Evolutionary conservation across 768 basidiomycete genomes (phyloP), one percentile per base, ranked within the genome.

Genomic region (Tricholomella constricta): DNA sequence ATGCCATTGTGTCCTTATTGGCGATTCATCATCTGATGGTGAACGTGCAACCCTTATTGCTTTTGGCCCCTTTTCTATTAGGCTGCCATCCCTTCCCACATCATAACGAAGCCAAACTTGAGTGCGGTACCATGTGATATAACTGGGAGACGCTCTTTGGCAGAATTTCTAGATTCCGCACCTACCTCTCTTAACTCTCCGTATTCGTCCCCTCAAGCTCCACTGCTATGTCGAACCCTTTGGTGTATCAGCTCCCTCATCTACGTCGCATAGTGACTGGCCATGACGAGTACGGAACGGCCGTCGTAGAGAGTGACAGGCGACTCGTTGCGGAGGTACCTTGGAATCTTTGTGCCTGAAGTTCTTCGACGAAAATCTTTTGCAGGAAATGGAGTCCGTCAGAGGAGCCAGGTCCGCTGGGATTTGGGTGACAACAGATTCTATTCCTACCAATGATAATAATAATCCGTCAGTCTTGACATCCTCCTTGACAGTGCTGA

Each of bases 361-460:
- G n/a, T 41, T 35, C 15, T 35, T 44, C 27, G 14, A 8, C 37
- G 26, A 43, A 22, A n/a, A 34, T 37, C 26, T 20, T 8, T 26
- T 7, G 37, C 44, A 75, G 76, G 57, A 57, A 31, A 76, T 76
- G 68, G 58, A 57, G 38, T 43, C 59, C 6, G 71, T 75, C 44
- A 64, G 59, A 34, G 77, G 75, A 14, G 71, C 64, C 11, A 71
- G 64, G 37, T 62, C 69, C 6, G 72, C 70, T 11, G 56, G 69
- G 4, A 68, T 82, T 25, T 85, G 83, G 83, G 69, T 71, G n/a
- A 81, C 78, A 3, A 65, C 66, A 4, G 73, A 78, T 46, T 68
- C 74, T 4, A 43, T 79, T 17, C 84, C 84, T 3, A 79, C 80
- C 1, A 73, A 75, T 15, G 81, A 85, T 55, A 84, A 81, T 58